phyloP scores from a whole-genome alignment of 148 eudicot genomes.

The Hydrangea macrophylla region DNA sequence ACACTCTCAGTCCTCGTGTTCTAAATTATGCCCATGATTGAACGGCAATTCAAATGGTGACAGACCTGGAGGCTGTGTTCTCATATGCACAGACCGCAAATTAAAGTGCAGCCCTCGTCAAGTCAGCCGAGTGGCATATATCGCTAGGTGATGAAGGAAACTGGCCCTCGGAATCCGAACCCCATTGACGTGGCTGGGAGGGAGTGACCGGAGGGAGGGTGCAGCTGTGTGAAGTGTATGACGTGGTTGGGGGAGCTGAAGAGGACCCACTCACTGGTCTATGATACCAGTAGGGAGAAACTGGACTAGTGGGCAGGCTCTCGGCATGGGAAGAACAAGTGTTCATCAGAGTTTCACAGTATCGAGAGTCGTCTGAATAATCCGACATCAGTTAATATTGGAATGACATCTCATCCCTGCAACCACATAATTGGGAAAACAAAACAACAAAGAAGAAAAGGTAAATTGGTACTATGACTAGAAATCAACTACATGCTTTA shows the following conservation, averaged over 20 bases:
- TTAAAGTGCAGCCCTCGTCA: constrained; percentile 84
- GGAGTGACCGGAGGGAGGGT: constrained; percentile 28
- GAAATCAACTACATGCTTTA: too few species aligned
- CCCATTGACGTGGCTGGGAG: constrained; percentile 73
- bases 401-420: constrained; percentile 70
- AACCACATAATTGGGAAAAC: constrained; percentile 5
- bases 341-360: constrained; percentile 50
- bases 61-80: constrained; percentile 65
- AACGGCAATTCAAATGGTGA: constrained; percentile 44
- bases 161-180: constrained; percentile 80
- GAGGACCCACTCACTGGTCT: constrained; percentile 54
- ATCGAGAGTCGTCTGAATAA: constrained; percentile 74
- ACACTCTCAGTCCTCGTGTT: constrained; percentile 47
- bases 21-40: constrained; percentile 33
- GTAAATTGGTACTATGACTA: too few species aligned
- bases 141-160: constrained; percentile 98
- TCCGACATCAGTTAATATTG: constrained; percentile 94
- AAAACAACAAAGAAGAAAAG: background rate
- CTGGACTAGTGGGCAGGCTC: constrained; percentile 86
- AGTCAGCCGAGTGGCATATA: constrained; percentile 93
- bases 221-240: constrained; percentile 38
- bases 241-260: constrained; percentile 47
- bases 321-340: constrained; percentile 70
- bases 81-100: constrained; percentile 93
- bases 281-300: constrained; percentile 76